Evolutionary conservation across 2,329 filamentous ascomycete genomes (phyloP).

Genomic region (Stemphylium vesicarium): DNA sequence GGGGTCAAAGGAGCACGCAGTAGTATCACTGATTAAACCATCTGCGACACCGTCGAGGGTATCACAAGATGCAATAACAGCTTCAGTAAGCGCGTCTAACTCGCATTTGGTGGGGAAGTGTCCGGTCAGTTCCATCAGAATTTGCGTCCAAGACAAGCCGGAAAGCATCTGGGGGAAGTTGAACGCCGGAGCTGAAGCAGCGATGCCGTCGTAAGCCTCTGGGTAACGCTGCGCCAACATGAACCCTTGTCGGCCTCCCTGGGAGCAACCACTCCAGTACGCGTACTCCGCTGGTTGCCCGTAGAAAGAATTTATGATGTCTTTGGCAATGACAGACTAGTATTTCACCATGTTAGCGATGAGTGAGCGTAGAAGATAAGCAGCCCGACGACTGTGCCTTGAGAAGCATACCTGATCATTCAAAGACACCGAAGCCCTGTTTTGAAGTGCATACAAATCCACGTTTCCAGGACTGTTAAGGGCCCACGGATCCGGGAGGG

Average conservation of each 20-base stretch:
- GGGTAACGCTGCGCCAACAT: constrained; percentile 43
- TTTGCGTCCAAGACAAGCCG: no score
- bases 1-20: constrained; percentile 33
- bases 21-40: constrained; percentile 27
- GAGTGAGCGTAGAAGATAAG: no score
- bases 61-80: constrained; percentile 32
- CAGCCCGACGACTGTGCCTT: no score
- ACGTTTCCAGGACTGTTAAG: constrained; percentile 33
- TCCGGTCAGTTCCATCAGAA: neutral
- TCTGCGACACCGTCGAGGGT: constrained; percentile 29
- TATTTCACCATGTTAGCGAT: no score
- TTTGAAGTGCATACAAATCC: constrained; percentile 33
- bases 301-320: constrained; percentile 35
- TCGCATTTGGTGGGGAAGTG: constrained; percentile 28
- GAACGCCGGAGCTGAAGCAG: constrained; percentile 37
- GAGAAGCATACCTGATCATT: constrained; percentile 29
- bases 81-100: constrained; percentile 24
- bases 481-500: constrained; percentile 17
- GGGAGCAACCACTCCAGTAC: constrained; percentile 45
- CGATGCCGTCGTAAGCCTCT: constrained; percentile 38
- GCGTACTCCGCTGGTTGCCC: constrained; percentile 34
- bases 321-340: constrained; percentile 19
- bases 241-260: constrained; percentile 43
- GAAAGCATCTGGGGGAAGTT: constrained; percentile 18
- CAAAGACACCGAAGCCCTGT: constrained; percentile 44